Evolutionary conservation across 257 asterid species (phyloP), one percentile per base, ranked within the genome.

Genomic region (Echites panduratus): DNA sequence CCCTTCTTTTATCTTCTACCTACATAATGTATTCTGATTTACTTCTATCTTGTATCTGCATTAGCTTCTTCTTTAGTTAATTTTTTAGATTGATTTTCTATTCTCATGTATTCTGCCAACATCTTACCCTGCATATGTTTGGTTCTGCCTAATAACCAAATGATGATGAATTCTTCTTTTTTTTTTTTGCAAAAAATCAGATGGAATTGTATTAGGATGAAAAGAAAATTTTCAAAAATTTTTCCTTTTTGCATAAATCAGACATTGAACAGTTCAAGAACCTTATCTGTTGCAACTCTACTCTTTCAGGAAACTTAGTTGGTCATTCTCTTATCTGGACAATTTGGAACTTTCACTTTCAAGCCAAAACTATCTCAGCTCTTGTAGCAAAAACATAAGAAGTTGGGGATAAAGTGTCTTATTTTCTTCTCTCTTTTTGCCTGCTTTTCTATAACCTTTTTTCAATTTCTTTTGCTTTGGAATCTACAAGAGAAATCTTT

Each of bases 371-470:
- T 59, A 49, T 71, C 73, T 72, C n/a, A n/a, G n/a, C n/a, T n/a
- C n/a, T n/a, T n/a, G n/a, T n/a, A n/a, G n/a, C n/a, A n/a, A 76
- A 81, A 81, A 77, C 76, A 29, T 74, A 50, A 63, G 75, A 79
- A 82, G n/a, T 64, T 38, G 62, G 70, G 70, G 75, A 73, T 71
- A 80, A 77, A 80, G 79, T n/a, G 54, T 52, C 78, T 35, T 24
- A 54, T 66, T 82, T 78, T 58, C 29, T 70, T 75, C 73, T 77
- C 54, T 48, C 75, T 54, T 72, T 68, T 73, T 72, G 26, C 53
- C 45, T 7, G 27, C 43, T 40, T 63, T 63, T 45, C 19, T n/a
- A 32, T 49, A 41, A 7, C 59, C n/a, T 47, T 61, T 71, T 62
- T 66, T 50, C 7, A 17, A 40, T 66, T 49, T 50, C 65, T 12